Base-by-base conservation (phyloP, 1,284 basidiomycete species). In the Rhodotorula sp. region DNA sequence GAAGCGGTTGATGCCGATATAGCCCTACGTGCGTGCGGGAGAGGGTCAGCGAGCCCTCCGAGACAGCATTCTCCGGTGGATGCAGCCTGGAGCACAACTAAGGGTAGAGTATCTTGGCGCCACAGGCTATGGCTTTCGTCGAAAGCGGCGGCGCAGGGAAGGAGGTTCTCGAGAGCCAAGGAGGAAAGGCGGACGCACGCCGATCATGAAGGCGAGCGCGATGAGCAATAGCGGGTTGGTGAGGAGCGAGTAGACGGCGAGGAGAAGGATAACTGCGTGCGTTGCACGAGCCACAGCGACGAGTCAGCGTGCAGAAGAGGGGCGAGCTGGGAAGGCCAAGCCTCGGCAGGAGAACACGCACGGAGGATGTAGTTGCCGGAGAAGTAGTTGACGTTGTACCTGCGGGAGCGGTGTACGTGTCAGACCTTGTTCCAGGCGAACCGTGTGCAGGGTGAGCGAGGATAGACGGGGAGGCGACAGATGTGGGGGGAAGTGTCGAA, bases 201-300 rank as follows among this genome's bases (percentile, higher is more conserved):
- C 92, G 74, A 94, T 88, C 77, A 99, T 88, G 86, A 98, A 94
- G 50, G 84, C 86, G 73, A 97, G 85, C 8, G 95, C 88, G 78
- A 96, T 85, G 74, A 98, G 86, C 58, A 99, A 88, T 53, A 88
- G 81, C 13, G 87, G 87, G 82, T 91, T 94, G 72, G 90, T 93
- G 78, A 98, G 82, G 55, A 98, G 82, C 27, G 94, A 92, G 82
- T 97, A 99, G 69, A 98, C 87, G 27, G 89, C 91, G 67, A 98
- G 86, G 59, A 90, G 82, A 63, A 86, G 88, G 29, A 97, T 85
- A 77, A 98, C 87, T 79, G 97, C 83, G 55, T 89, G 87, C 53
- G 92, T 21, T 13, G 32, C 21, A 13, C 29, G 29, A n/a, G n/a
- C n/a, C n/a, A n/a, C 92, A 57, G 75, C 37, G 36, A 50, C 8